Base-by-base conservation (phyloP, 1,284 basidiomycete species). In the Trametes hirsuta region DNA sequence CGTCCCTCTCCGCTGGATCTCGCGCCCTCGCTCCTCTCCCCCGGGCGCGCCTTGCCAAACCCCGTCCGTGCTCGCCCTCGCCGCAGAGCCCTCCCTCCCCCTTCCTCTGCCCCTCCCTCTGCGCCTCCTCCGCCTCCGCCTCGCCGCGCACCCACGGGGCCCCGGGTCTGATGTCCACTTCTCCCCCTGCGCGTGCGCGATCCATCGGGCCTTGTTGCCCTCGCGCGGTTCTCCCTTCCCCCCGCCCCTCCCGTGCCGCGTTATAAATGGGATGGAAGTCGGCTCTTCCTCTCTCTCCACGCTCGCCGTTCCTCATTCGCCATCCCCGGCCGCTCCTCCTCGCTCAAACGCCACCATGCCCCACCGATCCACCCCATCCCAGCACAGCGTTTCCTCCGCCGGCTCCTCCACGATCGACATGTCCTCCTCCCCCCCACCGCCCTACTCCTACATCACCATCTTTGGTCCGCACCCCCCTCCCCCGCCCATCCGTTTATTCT, bases 301-400 rank as follows among this genome's bases (percentile, higher is more conserved):
- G 18, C 18, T 35, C 36, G 25, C 34, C 55, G 36, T n/a, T 47
- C 45, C 49, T 58, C 56, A 49, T 58, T 46, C 49, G 35, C 52
- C 53, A 34, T 40, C 46, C 46, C 46, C 41, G 46, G 53, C 53
- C n/a, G 39, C 45, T 10, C 30, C 47, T 30, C 50, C 54, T 60
- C 64, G 49, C 61, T 12, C 58, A 46, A 58, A 60, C 64, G 50
- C 64, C 61, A 58, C 58, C 36, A 65, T 65, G 64, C 58, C 64
- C 49, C 64, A 61, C 48, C 53, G 59, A 55, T 58, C 56, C 55
- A 21, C 53, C 41, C 10, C 61, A 53, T 61, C 59, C 42, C 60
- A 66, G 46, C 54, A 54, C 35, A 54, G 55, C 49, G 24, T 58
- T 30, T 53, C 58, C 51, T 63, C 64, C 34, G 52, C 56, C 30